Conservation (phyloP, 805 yeast genomes). For the Yarrowia sp. region DNA sequence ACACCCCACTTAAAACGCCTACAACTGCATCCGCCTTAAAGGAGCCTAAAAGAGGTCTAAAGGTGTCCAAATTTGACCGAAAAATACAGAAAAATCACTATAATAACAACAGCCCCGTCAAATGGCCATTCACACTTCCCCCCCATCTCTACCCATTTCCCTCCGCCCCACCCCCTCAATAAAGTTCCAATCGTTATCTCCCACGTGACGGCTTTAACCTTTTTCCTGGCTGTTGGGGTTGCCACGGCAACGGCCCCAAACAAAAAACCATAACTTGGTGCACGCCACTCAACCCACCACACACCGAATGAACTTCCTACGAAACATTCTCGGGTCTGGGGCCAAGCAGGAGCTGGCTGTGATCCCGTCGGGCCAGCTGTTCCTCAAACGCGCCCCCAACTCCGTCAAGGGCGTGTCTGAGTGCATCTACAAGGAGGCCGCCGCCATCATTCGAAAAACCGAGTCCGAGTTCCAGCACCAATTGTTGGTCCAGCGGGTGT, state of each 20-base stretch:
- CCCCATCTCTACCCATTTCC: too few species aligned
- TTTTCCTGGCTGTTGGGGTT: not conserved
- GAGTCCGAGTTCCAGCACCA: conserved; percentile 66
- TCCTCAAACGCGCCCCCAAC: conserved; percentile 64
- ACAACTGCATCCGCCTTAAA: too few species aligned
- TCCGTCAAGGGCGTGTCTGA: conserved; percentile 89
- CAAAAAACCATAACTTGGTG: not conserved
- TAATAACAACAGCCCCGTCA: too few species aligned
- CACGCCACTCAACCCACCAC: not conserved
- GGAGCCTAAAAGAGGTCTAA: too few species aligned
- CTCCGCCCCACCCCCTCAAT: too few species aligned
- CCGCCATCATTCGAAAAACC: conserved; percentile 66
- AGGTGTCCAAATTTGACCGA: too few species aligned
- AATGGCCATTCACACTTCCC: too few species aligned
- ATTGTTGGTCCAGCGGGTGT: conserved; percentile 64
- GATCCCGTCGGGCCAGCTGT: conserved; percentile 78
- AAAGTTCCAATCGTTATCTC: not conserved
- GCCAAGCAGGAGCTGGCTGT: conserved; percentile 54
- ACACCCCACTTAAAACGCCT: too few species aligned
- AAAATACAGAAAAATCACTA: too few species aligned
- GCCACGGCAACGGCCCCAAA: not conserved
- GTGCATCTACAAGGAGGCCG: conserved; percentile 68
- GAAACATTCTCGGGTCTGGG: conserved; percentile 31
- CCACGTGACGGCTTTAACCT: not conserved
- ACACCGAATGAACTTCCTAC: conserved; percentile 36